Evolutionary conservation across 768 basidiomycete genomes (phyloP).

Genomic region (Mycena albidolilacea): DNA sequence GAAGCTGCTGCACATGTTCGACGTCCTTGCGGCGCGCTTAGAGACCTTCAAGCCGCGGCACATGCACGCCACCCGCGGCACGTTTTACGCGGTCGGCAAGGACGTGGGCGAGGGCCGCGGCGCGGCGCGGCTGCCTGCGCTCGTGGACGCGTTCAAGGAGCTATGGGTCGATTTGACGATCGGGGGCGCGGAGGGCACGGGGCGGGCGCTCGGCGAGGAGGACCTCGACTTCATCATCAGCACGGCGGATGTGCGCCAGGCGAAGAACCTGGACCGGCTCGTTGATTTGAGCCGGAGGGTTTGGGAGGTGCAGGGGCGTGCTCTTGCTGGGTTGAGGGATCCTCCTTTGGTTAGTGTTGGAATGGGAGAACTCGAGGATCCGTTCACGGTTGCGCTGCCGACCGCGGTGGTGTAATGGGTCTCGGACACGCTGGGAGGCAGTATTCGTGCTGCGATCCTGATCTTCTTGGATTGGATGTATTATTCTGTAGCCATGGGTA

Average conservation of each 20-base stretch:
- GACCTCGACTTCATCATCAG: conserved; percentile 38
- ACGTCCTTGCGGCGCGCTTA: conserved; percentile 39
- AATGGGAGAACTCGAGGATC: conserved; percentile 27
- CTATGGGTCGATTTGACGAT: conserved; percentile 39
- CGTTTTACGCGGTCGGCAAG: conserved; percentile 45
- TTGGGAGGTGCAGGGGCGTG: conserved; percentile 39
- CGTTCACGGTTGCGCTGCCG: conserved; percentile 17
- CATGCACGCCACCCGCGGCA: conserved; percentile 44
- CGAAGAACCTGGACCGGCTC: conserved; percentile 34
- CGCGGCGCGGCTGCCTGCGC: conserved; percentile 16
- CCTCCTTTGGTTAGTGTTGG: conserved; percentile 27
- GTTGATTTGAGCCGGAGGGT: conserved; percentile 31
- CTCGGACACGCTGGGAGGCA: background rate
- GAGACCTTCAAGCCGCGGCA: conserved; percentile 42
- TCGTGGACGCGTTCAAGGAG: conserved; percentile 34
- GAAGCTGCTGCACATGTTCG: conserved; percentile 45
- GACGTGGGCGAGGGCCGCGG: conserved; percentile 40
- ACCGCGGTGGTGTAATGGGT: conserved; percentile 13
- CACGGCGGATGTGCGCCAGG: conserved; percentile 35
- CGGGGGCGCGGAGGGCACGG: conserved; percentile 36
- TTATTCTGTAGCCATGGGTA: conserved; percentile 2
- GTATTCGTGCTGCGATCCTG: background rate
- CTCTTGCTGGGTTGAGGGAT: conserved; percentile 29
- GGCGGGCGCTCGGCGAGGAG: conserved; percentile 32
- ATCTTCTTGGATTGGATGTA: conserved; percentile 8